Percentiles rank a stretch among this genome's conserved stretches.
Evolutionary conservation across 2,329 filamentous ascomycete genomes (phyloP).

Genomic region (Aspergillus aculeatus): DNA sequence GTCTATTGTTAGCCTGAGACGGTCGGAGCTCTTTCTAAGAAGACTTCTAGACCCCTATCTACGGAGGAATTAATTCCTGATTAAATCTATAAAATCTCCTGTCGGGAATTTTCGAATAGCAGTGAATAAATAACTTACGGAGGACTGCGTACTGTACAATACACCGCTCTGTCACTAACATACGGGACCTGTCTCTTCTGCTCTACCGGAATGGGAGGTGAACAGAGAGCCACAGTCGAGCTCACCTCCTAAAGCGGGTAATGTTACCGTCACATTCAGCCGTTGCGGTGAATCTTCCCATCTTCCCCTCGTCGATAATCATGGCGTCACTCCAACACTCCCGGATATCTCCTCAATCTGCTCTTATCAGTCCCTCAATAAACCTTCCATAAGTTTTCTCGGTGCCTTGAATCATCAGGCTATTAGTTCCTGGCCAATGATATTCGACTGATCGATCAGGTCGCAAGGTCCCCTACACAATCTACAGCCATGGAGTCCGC

Average conservation of each 20-base stretch:
- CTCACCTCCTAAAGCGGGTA: slow-evolving; percentile 3
- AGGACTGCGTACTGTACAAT: too few species aligned
- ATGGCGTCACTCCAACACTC: slow-evolving; percentile 2
- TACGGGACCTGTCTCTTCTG: neutral
- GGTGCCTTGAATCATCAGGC: neutral
- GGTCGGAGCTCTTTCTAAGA: too few species aligned
- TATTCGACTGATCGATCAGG: neutral
- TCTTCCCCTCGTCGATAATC: neutral
- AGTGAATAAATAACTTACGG: too few species aligned
- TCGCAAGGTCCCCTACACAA: neutral
- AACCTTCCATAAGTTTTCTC: neutral
- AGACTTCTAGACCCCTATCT: neutral
- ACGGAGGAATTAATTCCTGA: neutral
- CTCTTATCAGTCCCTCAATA: slow-evolving; percentile 1
- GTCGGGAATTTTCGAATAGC: neutral
- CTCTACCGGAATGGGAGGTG: slow-evolving; percentile 2
- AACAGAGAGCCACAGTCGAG: too few species aligned
- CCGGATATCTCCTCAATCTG: neutral
- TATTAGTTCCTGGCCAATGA: neutral
- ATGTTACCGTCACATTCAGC: slow-evolving; percentile 14
- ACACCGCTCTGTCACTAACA: neutral
- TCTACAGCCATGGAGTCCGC: slow-evolving; percentile 63
- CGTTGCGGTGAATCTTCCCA: too few species aligned
- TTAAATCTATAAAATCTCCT: neutral
- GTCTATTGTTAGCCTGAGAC: too few species aligned